Percentiles rank a stretch among this genome's conserved stretches.
These are phyloP conservation scores for Fennellomyces sp. DNA, from an alignment of 371 early-diverging fungal species.

Conservation along the genomic window DNA sequence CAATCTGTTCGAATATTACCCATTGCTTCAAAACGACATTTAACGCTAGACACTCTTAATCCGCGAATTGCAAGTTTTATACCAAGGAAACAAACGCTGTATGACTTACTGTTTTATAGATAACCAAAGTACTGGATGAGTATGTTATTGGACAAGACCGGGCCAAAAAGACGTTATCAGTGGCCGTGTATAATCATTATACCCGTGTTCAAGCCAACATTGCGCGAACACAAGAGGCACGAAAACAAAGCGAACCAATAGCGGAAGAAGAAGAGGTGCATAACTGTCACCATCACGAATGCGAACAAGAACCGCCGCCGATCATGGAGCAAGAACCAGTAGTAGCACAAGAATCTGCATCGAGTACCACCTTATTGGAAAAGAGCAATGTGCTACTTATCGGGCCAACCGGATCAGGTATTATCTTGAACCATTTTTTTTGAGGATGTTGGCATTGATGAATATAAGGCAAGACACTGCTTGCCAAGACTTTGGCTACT, in stretches of 20 bases:
- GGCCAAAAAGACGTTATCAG: constrained; percentile 82
- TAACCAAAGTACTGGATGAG: constrained; percentile 81
- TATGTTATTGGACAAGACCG: constrained; percentile 89
- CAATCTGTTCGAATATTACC: constrained; percentile 61
- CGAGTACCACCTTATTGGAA: constrained; percentile 62
- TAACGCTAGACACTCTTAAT: constrained; percentile 13
- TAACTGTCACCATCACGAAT: constrained; percentile 5
- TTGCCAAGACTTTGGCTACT: constrained; percentile 85
- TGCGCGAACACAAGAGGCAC: constrained; percentile 27
- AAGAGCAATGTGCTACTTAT: constrained; percentile 89
- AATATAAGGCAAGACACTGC: constrained; percentile 72
- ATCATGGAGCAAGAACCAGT: constrained; percentile 1
- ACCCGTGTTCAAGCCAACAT: constrained; percentile 77
- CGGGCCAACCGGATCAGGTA: constrained; percentile 88
- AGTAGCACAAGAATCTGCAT: constrained; percentile 1
- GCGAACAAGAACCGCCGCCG: constrained; percentile 8
- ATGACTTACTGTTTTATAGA: constrained; percentile 46
- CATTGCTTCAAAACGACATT: constrained; percentile 8
- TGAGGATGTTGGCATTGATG: constrained; percentile 13
- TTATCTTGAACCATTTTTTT: constrained; percentile 32
- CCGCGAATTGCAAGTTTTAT: constrained; percentile 19
- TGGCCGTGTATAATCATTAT: constrained; percentile 90
- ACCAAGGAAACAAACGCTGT: neutral
- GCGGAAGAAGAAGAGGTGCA: constrained; percentile 9
- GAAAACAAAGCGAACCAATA: neutral